These are phyloP conservation scores for Cyclotella sp. DNA, from an alignment of 108 stramenopile species.

Conservation along the genomic window DNA sequence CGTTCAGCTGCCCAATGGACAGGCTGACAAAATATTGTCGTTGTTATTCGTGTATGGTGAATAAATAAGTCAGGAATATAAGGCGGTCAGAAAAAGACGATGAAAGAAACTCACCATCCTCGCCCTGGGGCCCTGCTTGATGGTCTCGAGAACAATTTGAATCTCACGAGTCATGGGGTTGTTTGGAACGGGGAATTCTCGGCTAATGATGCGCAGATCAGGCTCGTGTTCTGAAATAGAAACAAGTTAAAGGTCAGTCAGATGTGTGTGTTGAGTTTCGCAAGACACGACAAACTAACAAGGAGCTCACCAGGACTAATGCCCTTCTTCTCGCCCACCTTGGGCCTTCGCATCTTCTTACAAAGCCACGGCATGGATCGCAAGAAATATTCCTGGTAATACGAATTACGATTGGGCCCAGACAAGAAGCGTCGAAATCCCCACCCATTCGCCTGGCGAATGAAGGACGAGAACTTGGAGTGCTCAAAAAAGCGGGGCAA, in stretches of 20 bases:
- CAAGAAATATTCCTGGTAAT: conserved; percentile 66
- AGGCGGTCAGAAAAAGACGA: too few species aligned
- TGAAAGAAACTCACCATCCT: conserved; percentile 45
- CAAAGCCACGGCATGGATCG: conserved; percentile 44
- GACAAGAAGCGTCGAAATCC: conserved; percentile 60
- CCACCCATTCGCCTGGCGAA: conserved; percentile 61
- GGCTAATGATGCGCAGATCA: background rate
- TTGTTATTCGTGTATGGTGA: too few species aligned
- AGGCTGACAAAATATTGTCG: background rate
- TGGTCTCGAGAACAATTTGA: conserved; percentile 58
- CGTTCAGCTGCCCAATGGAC: conserved; percentile 11
- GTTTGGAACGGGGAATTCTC: background rate
- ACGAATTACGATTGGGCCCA: conserved; percentile 67
- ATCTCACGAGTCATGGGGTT: conserved; percentile 26
- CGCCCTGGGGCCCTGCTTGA: conserved; percentile 70
- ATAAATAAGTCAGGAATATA: too few species aligned
- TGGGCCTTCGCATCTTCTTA: conserved; percentile 56
- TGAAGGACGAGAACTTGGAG: conserved; percentile 62
- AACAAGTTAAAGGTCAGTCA: background rate
- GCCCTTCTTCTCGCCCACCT: conserved; percentile 58
- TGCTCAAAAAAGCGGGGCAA: conserved; percentile 77
- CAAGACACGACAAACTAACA: background rate
- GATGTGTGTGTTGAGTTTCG: background rate
- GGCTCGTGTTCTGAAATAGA: background rate
- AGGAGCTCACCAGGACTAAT: conserved; percentile 45